A percentile compares a stretch with the other conserved stretches of the same genome.
phyloP scores from a whole-genome alignment of 2,329 filamentous ascomycete species.

The Colletotrichum sublineola region DNA sequence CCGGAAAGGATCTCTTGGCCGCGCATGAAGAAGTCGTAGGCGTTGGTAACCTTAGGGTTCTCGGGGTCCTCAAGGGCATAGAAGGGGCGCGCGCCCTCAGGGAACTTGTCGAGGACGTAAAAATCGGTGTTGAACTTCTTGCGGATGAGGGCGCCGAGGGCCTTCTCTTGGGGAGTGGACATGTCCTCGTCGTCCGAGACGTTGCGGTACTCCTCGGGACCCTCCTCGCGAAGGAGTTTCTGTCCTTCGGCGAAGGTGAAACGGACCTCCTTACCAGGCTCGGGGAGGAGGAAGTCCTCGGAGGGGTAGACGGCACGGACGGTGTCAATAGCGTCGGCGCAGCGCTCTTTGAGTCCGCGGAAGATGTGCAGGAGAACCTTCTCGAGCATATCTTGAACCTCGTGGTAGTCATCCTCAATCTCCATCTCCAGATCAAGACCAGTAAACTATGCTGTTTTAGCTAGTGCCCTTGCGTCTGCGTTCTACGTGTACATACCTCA shows the following conservation, averaged over 20 bases:
- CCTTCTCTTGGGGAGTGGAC: slow-evolving; percentile 85
- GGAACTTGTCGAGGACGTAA: slow-evolving; percentile 97
- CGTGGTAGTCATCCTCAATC: slow-evolving; percentile 82
- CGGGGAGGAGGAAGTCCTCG: slow-evolving; percentile 81
- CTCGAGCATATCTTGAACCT: slow-evolving; percentile 80
- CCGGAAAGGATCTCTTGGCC: slow-evolving; percentile 94
- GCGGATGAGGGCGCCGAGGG: slow-evolving; percentile 87
- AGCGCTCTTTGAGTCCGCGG: slow-evolving; percentile 76
- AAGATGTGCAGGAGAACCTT: slow-evolving; percentile 84
- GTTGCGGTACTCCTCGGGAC: slow-evolving; percentile 74
- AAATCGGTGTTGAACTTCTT: slow-evolving; percentile 96
- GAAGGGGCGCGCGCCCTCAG: slow-evolving; percentile 87
- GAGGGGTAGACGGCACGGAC: slow-evolving; percentile 82
- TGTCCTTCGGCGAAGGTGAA: slow-evolving; percentile 85
- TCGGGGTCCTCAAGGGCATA: slow-evolving; percentile 86
- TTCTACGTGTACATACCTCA: slow-evolving; percentile 62
- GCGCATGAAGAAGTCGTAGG: slow-evolving; percentile 88
- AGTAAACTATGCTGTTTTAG: slow-evolving; percentile 67
- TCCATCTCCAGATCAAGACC: slow-evolving; percentile 93
- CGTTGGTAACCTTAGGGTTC: slow-evolving; percentile 72
- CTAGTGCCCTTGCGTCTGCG: background rate
- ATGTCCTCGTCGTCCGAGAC: slow-evolving; percentile 84
- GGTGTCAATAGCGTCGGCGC: slow-evolving; percentile 78
- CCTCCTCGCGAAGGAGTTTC: slow-evolving; percentile 81
- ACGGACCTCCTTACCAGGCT: slow-evolving; percentile 79